Base-by-base conservation (phyloP, 169 alveolate species). In the Eimeria sp. region DNA sequence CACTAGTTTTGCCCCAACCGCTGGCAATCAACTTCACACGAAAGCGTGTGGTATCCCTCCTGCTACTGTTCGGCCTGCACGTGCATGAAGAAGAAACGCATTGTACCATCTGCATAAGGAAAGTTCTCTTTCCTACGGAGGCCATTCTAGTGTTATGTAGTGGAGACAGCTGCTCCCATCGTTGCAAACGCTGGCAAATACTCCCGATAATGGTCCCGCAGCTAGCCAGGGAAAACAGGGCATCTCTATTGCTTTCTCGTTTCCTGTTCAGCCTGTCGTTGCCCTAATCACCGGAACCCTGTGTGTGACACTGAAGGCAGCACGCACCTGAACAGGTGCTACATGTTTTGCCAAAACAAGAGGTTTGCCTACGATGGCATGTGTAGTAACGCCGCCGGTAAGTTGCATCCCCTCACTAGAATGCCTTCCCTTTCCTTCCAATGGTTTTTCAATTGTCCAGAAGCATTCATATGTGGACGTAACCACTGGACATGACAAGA, bases 301-400 rank as follows among this genome's bases (percentile, higher is more conserved):
- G 82, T 87, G 47, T 63, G 93, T 16, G 93, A 63, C 83, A 61
- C 82, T 0, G 34, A 34, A 40, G 93, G 93, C 67, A 63, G 20
- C 43, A 83, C 91, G 20, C 91, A 83, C 73, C 76, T 14, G 51
- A 83, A 83, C 75, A 58, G 57, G 47, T 83, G 91, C 27, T 58
- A 16, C 4, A n/a, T 83, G 91, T 51, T 11, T 14, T 83, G 91
- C 91, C 43, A 43, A 25, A 57, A 43, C 83, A 49, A 34, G 70
- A 34, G 61, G 25, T 45, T 87, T 83, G 91, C 91, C 9, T 25
- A 63, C 72, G 43, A 22, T 22, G 93, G 93, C 51, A 27, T 0
- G 22, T 87, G 93, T 63, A 84, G 27, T 13, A 57, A 10, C 76
- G 0, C 58, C 30, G 22, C 20, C 27, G 78, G 92, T 84, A 34